Evolutionary conservation across 176 grass and related monocot genomes (phyloP), one percentile per base, ranked within the genome.

Genomic region (Paspalum notatum): DNA sequence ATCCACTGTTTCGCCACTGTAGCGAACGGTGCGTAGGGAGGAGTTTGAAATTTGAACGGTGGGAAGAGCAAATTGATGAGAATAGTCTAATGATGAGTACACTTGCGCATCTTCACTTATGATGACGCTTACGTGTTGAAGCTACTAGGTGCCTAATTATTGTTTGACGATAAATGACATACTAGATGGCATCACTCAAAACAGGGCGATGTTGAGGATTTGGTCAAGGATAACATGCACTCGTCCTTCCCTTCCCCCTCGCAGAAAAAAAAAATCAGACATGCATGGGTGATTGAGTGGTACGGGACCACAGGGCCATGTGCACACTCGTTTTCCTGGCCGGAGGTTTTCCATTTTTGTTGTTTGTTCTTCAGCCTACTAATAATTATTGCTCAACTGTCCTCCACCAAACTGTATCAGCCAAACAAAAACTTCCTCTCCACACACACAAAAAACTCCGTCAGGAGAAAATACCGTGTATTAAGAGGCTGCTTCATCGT

Each of bases 251-350:
- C 7, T 0, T 14, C 64, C 59, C 14, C 55, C 39, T 2, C 32
- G 32, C n/a, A n/a, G n/a, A n/a, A n/a, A n/a, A n/a, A n/a, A 76
- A 56, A 55, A 55, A 80, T 37, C 47, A 63, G 18, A 13, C 76
- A 63, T 25, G 37, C 38, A 49, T 49, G 54, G 64, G 71, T 46
- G 14, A 74, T 32, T 32, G 61, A 60, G 37, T 24, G 48, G 32
- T 13, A 14, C 27, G 39, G 81, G 87, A 55, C 82, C 82, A 81
- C 65, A 13, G 41, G 69, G 63, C 82, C 87, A 85, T 85, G 87
- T 81, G 77, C n/a, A 3, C 63, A 46, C 57, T 52, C 69, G 12
- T 68, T 83, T 75, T 39, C 14, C 55, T 53, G 47, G 25, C 32
- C 8, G 17, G 18, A n/a, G 14, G 0, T 57, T 77, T 25, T 66